These are phyloP conservation scores for Exobasidium cylindrosporum DNA, from an alignment of 1,284 basidiomycete genomes.

Conservation along the genomic window DNA sequence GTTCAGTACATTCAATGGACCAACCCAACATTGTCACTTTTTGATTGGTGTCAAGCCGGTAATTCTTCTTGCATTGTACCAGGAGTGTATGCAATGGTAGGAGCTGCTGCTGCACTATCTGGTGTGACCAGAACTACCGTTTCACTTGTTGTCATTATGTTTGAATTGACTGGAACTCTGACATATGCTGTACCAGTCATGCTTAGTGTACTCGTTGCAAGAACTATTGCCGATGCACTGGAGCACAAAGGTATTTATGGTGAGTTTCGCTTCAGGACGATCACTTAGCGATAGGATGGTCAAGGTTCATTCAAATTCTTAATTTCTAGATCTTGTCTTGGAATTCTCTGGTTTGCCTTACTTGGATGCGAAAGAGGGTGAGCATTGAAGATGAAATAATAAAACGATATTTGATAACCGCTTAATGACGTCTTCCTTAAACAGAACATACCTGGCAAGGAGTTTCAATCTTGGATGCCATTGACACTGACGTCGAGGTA, in stretches of 20 bases:
- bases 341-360: slow-evolving; percentile 70
- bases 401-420: too few relatives aligned
- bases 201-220: slow-evolving; percentile 79
- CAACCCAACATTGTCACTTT: slow-evolving; percentile 69
- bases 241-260: slow-evolving; percentile 90
- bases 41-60: slow-evolving; percentile 70
- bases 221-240: slow-evolving; percentile 77
- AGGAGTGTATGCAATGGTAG: slow-evolving; percentile 64
- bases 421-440: too few relatives aligned
- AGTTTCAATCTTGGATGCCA: slow-evolving; percentile 38
- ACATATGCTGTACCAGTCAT: slow-evolving; percentile 94
- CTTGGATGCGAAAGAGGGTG: slow-evolving; percentile 80
- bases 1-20: slow-evolving; percentile 75
- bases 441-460: slow-evolving; percentile 75
- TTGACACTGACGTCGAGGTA: slow-evolving; percentile 40
- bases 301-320: too few relatives aligned
- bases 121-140: slow-evolving; percentile 96
- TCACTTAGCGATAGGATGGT: too few relatives aligned
- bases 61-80: slow-evolving; percentile 96
- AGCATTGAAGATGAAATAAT: too few relatives aligned
- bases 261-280: too few relatives aligned
- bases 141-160: slow-evolving; percentile 99
- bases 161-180: slow-evolving; percentile 90
- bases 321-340: slow-evolving; percentile 90
- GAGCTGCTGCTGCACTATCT: slow-evolving; percentile 32